Percentiles rank a stretch among this genome's conserved stretches.
phyloP scores from a whole-genome alignment of 192 early-diverging fungal species.

The Coemansia sp. region DNA sequence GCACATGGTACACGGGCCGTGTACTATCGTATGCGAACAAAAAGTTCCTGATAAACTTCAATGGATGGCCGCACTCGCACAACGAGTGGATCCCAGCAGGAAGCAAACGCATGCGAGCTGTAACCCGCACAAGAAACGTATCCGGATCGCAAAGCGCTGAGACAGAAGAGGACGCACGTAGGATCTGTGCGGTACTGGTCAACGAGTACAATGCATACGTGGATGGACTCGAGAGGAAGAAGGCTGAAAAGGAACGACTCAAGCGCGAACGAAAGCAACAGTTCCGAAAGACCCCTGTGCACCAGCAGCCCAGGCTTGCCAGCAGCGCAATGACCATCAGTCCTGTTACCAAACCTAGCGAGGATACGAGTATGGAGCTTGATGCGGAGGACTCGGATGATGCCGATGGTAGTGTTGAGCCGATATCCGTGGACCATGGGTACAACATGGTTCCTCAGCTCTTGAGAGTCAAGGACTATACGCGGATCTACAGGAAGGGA shows the following conservation, averaged over 20 bases:
- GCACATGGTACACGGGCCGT: constrained; percentile 45
- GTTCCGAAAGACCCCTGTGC: constrained; percentile 13
- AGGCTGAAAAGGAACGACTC: constrained; percentile 14
- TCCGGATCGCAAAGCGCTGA: constrained; percentile 7
- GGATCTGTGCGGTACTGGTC: constrained; percentile 37
- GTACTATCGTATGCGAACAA: constrained; percentile 45
- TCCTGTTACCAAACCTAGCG: not conserved
- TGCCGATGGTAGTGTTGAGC: constrained; percentile 24
- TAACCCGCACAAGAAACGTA: not conserved
- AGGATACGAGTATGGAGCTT: not conserved
- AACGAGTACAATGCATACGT: constrained; percentile 46
- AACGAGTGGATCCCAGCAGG: constrained; percentile 52
- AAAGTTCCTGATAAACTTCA: constrained; percentile 46
- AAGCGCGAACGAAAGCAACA: constrained; percentile 4
- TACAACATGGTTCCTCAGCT: constrained; percentile 44
- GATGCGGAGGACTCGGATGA: constrained; percentile 21
- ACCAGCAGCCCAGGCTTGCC: constrained; percentile 9
- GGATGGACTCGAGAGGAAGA: constrained; percentile 25
- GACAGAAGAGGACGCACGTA: constrained; percentile 42
- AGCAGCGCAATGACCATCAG: constrained; percentile 5
- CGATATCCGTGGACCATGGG: constrained; percentile 39
- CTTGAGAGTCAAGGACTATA: constrained; percentile 52
- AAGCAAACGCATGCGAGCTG: constrained; percentile 41
- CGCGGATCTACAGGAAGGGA: constrained; percentile 28
- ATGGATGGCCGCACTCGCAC: constrained; percentile 43